Evolutionary conservation across 169 alveolate genomes (phyloP).

Genomic region (Plasmodium vinckei): DNA sequence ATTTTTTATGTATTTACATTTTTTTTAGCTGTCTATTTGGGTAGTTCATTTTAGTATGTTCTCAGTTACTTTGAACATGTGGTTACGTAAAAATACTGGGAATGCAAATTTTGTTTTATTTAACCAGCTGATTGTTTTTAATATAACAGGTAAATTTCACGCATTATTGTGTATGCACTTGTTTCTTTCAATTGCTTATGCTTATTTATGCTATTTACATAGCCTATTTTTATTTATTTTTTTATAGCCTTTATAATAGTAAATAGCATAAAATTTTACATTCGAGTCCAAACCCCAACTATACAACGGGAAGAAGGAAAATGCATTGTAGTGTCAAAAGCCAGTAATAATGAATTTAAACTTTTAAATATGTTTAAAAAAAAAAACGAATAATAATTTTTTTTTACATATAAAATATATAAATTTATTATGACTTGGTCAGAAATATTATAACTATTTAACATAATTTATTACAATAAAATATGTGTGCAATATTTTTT

Average conservation of each 20-base stretch:
- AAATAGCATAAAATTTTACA: conserved; percentile 46
- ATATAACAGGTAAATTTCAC: conserved; percentile 40
- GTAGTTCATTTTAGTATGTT: conserved; percentile 16
- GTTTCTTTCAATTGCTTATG: neutral
- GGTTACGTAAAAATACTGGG: conserved; percentile 72
- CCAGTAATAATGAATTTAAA: neutral
- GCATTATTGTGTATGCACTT: neutral
- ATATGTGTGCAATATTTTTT: too few species aligned
- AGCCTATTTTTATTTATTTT: conserved; percentile 14
- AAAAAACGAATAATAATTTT: neutral
- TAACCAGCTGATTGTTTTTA: conserved; percentile 59
- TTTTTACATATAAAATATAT: too few species aligned
- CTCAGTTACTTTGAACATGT: conserved; percentile 42
- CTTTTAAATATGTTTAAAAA: conserved; percentile 30
- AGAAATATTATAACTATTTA: too few species aligned
- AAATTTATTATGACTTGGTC: too few species aligned
- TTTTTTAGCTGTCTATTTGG: conserved; percentile 4
- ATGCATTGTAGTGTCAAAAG: conserved; percentile 27
- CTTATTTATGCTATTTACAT: neutral
- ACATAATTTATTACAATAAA: too few species aligned
- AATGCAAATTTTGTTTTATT: conserved; percentile 70
- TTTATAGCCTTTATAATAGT: conserved; percentile 35
- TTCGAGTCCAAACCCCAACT: conserved; percentile 65
- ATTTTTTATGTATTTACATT: neutral
- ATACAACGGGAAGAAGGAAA: conserved; percentile 44